Percentiles rank a stretch among this genome's conserved stretches.
phyloP scores from a whole-genome alignment of 2,329 filamentous ascomycete genomes.

The Aspergillus eucalypticola region DNA sequence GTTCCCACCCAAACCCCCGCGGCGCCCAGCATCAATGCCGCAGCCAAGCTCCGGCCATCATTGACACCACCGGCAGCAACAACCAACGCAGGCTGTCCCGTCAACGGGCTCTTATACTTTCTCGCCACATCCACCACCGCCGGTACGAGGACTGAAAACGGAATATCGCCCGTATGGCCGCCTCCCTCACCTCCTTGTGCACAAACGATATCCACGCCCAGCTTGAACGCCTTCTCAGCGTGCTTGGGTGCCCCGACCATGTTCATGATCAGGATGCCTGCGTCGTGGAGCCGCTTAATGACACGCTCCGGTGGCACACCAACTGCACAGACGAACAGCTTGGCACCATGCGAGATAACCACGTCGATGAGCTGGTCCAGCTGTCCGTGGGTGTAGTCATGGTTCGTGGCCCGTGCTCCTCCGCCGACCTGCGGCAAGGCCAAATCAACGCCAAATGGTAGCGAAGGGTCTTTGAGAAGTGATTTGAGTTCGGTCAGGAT shows the following conservation, averaged over 20 bases:
- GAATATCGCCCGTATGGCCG: slow-evolving; percentile 86
- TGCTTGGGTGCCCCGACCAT: slow-evolving; percentile 95
- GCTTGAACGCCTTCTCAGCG: slow-evolving; percentile 80
- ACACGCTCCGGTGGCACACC: slow-evolving; percentile 76
- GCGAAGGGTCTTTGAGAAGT: slow-evolving; percentile 62
- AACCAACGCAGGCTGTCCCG: slow-evolving; percentile 71
- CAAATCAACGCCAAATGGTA: slow-evolving; percentile 89
- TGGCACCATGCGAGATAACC: slow-evolving; percentile 78
- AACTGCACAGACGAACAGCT: slow-evolving; percentile 82
- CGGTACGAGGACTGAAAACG: slow-evolving; percentile 82
- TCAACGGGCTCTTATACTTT: slow-evolving; percentile 69
- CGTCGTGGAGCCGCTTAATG: slow-evolving; percentile 74
- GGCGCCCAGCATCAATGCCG: slow-evolving; percentile 83
- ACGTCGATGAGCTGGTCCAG: slow-evolving; percentile 86
- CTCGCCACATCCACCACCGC: slow-evolving; percentile 81
- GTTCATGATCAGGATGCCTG: slow-evolving; percentile 88
- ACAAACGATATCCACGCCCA: slow-evolving; percentile 87
- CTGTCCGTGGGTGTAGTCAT: slow-evolving; percentile 90
- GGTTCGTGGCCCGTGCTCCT: slow-evolving; percentile 82
- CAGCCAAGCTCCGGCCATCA: slow-evolving; percentile 78
- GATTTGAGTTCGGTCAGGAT: slow-evolving; percentile 87
- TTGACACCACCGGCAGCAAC: slow-evolving; percentile 87
- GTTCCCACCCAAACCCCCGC: slow-evolving; percentile 93
- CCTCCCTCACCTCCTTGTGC: slow-evolving; percentile 92
- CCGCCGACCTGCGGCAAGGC: slow-evolving; percentile 88